Evolutionary conservation across 176 grass and related monocot species (phyloP), one percentile per base, ranked within the genome.

Genomic region (Typha latifolia): DNA sequence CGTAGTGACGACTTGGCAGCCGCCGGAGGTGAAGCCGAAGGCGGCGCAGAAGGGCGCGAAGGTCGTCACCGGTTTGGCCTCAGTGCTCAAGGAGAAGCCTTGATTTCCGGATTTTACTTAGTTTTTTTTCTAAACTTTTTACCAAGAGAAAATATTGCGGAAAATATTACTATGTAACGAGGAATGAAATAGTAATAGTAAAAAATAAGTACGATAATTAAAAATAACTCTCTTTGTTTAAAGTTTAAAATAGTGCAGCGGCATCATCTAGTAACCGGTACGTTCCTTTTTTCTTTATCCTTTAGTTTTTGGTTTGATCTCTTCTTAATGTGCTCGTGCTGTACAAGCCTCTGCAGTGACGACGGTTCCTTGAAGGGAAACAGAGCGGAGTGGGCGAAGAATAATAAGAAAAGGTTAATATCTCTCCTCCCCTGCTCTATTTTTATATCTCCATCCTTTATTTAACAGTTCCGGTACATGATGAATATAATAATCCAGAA

Each of bases 1-100:
- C 49, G 53, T 9, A 48, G 12, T 32, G 61, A 15, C 12, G 23
- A 49, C 75, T 0, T 84, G 81, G 81, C 70, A 84, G 57, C 81
- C 69, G 48, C 76, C 50, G n/a, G 69, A 62, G n/a, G 82, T 96
- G 74, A 91, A 78, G 79, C 86, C 80, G 53, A 84, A 82, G 73
- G 64, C 24, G 47, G 49, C 49, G 49, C 66, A 48, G 19, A 48
- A 15, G 23, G 72, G 66, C 12, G 43, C 69, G 1, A 83, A 81
- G 49, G 75, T 77, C 27, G 85, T 73, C 32, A 64, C 81, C 21
- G 81, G 81, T 10, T 31, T 84, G 57, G 76, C 69, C 12, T 76
- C 70, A 18, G 47, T 47, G 56, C 32, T 82, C 74, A 68, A 62
- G 52, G 43, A 67, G 51, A 75, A 51, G 63, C 66, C 12, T 62